These are phyloP conservation scores for Heliamphora exappendiculata DNA, from an alignment of 148 eudicot species.

Conservation along the genomic window DNA sequence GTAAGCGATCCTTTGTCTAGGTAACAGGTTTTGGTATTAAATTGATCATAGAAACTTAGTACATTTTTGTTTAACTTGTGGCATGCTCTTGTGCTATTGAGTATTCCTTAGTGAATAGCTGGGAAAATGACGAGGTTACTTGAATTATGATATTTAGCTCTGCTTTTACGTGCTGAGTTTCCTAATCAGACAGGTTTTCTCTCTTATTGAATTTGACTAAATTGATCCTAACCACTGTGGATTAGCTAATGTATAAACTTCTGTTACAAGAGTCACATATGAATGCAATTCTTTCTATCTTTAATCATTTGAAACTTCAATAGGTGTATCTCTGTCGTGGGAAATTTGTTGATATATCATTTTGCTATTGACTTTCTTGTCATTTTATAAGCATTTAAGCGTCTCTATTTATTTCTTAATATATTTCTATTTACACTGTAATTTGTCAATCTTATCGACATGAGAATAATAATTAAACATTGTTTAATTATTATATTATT, in stretches of 20 bases:
- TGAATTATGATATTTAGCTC: not conserved
- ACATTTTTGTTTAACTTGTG: not conserved
- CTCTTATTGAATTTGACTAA: not conserved
- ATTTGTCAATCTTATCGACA: too few relatives aligned
- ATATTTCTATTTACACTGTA: too few relatives aligned
- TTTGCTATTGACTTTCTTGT: not conserved
- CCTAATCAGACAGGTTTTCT: not conserved
- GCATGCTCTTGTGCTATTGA: not conserved
- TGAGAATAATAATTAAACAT: too few relatives aligned
- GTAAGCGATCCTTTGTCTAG: constrained; percentile 34
- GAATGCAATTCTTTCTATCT: not conserved
- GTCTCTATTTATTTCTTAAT: not conserved
- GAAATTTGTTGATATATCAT: not conserved
- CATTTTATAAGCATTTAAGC: constrained; percentile 1
- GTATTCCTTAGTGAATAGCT: not conserved
- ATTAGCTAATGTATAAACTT: not conserved
- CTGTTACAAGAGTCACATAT: not conserved
- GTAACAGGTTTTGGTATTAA: not conserved
- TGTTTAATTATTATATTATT: too few relatives aligned
- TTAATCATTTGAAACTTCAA: not conserved
- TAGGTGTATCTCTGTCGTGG: not conserved
- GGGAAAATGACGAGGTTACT: not conserved
- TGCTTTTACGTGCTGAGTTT: not conserved
- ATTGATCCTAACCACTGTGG: not conserved
- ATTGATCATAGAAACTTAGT: not conserved